Conservation (phyloP, 2,329 filamentous ascomycete species). For the Basipetospora chlamydospora region DNA sequence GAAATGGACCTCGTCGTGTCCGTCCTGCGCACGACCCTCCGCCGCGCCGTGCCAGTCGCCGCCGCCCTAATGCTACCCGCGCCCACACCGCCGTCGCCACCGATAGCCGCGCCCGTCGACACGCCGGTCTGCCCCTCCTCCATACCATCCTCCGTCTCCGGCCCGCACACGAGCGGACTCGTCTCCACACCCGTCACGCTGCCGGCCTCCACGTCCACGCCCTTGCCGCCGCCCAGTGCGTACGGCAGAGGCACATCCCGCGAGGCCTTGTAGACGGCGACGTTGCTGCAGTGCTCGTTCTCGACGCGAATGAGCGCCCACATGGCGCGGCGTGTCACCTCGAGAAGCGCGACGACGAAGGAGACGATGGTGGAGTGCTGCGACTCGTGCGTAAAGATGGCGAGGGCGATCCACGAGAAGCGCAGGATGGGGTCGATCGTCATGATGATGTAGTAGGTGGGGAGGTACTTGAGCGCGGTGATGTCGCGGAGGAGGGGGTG, state of each 20-base stretch:
- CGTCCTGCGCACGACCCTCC: conserved; percentile 3
- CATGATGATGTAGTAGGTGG: conserved; percentile 82
- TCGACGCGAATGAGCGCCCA: conserved; percentile 93
- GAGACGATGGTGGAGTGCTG: conserved; percentile 76
- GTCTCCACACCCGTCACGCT: not conserved
- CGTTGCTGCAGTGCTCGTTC: conserved; percentile 93
- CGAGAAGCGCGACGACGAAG: conserved; percentile 64
- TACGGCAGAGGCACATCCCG: conserved; percentile 82
- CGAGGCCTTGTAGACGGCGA: conserved; percentile 76
- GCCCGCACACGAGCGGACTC: too few species aligned
- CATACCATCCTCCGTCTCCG: conserved; percentile 7
- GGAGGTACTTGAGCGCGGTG: conserved; percentile 61
- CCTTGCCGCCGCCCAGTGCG: too few species aligned
- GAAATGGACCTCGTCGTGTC: conserved; percentile 26
- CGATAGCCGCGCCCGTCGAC: not conserved
- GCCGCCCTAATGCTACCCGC: too few species aligned
- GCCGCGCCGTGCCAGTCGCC: conserved; percentile 2
- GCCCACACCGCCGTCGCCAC: not conserved
- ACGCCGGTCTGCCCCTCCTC: conserved; percentile 1
- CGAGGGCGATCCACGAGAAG: conserved; percentile 91
- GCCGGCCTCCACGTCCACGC: conserved; percentile 19
- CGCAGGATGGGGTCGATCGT: conserved; percentile 68
- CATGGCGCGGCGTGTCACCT: conserved; percentile 72
- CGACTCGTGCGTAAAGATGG: conserved; percentile 61
- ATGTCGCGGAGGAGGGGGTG: conserved; percentile 60